Percentiles rank a stretch among this genome's conserved stretches.
These are phyloP conservation scores for Thalassia testudinum DNA, from an alignment of 116 monocot species.

Conservation along the genomic window DNA sequence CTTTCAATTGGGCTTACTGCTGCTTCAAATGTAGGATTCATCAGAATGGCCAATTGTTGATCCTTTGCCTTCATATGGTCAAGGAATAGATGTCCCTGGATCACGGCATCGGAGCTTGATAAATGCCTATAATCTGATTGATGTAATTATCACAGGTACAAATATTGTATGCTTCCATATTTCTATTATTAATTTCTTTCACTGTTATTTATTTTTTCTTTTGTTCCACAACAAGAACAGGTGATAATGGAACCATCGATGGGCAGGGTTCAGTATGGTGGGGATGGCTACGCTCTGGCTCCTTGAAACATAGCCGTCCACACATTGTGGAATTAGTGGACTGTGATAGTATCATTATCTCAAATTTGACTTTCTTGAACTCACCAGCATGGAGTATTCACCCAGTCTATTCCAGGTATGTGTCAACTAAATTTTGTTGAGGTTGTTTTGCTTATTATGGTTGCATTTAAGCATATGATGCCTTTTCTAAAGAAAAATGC, in stretches of 20 bases:
- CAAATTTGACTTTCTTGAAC: constrained; percentile 70
- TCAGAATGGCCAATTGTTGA: constrained; percentile 54
- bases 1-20: background rate
- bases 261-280: constrained; percentile 90
- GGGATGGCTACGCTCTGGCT: constrained; percentile 36
- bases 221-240: constrained; percentile 21
- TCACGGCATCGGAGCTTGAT: constrained; percentile 74
- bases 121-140: constrained; percentile 54
- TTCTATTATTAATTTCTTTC: too few species aligned
- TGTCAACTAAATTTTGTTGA: too few species aligned
- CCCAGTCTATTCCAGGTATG: constrained; percentile 70
- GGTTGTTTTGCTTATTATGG: background rate
- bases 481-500: background rate
- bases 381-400: constrained; percentile 76
- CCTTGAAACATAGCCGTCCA: constrained; percentile 57
- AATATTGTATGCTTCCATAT: background rate
- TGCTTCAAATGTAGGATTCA: constrained; percentile 31
- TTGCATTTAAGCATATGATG: background rate
- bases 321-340: constrained; percentile 58
- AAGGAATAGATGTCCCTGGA: constrained; percentile 50
- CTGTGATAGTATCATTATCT: constrained; percentile 40
- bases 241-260: constrained; percentile 76
- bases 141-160: constrained; percentile 82
- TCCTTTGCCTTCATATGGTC: constrained; percentile 85
- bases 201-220: too few species aligned